phyloP scores from a whole-genome alignment of 2,329 filamentous ascomycete genomes.

The Fusarium floridanum region DNA sequence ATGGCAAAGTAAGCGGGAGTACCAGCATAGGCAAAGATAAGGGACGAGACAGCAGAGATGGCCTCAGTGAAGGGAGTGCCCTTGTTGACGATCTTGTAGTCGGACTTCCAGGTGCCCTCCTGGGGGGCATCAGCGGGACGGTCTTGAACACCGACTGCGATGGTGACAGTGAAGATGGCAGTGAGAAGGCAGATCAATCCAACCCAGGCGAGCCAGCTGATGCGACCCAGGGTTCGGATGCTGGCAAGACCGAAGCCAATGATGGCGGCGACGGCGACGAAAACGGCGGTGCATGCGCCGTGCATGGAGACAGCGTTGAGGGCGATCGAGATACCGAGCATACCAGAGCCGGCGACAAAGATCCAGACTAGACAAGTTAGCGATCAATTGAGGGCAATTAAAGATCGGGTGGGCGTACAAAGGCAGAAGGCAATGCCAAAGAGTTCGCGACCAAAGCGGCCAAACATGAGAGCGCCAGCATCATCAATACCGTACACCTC shows the following conservation, averaged over 20 bases:
- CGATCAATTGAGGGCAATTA: not conserved
- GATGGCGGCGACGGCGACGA: not conserved
- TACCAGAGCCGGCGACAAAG: not conserved
- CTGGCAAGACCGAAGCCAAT: not conserved
- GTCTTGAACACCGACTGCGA: constrained; percentile 49
- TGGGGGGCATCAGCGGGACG: not conserved
- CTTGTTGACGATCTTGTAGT: not conserved
- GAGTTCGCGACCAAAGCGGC: constrained; percentile 51
- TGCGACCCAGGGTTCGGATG: not conserved
- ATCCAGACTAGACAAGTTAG: not conserved
- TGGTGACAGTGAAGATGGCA: constrained; percentile 50
- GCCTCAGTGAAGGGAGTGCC: not conserved
- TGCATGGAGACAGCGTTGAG: not conserved
- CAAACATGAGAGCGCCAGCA: constrained; percentile 61
- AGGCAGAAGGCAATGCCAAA: not conserved
- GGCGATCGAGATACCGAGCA: not conserved
- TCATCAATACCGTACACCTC: constrained; percentile 67
- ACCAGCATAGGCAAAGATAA: constrained; percentile 3
- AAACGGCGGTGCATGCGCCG: not conserved
- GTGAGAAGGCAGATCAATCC: not conserved
- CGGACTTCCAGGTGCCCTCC: not conserved
- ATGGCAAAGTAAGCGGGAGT: constrained; percentile 4
- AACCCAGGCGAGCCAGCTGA: not conserved
- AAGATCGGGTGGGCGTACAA: not conserved
- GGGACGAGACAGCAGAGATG: not conserved